Conservation (phyloP, 2,329 filamentous ascomycete genomes). For the Neurospora sp. region DNA sequence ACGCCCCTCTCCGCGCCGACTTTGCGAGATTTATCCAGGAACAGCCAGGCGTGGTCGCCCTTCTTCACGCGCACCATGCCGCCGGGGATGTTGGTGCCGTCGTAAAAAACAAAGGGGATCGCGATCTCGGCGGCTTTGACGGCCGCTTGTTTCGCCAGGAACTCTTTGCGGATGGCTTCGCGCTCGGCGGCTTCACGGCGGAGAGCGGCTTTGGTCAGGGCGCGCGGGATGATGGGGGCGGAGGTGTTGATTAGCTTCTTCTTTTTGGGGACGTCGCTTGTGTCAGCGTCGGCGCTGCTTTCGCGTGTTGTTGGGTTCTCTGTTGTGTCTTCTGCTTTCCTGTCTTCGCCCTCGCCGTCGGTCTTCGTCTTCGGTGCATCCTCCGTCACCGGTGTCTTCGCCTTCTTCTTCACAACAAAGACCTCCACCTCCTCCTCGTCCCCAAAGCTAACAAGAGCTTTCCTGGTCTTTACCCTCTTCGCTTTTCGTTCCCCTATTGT, state of each 20-base stretch:
- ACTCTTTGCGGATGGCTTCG: constrained; percentile 68
- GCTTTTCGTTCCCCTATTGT: constrained; percentile 24
- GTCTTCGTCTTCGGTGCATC: constrained; percentile 10
- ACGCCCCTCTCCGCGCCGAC: constrained; percentile 76
- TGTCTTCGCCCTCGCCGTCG: not conserved
- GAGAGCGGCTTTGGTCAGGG: constrained; percentile 52
- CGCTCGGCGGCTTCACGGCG: constrained; percentile 67
- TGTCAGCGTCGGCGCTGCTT: constrained; percentile 13
- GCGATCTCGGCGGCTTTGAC: constrained; percentile 84
- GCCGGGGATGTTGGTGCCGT: constrained; percentile 80
- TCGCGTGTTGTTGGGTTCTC: constrained; percentile 11
- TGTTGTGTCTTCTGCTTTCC: constrained; percentile 15
- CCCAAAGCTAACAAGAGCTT: constrained; percentile 49
- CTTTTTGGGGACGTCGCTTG: too few species aligned
- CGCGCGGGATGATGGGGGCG: constrained; percentile 59
- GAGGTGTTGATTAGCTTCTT: constrained; percentile 53
- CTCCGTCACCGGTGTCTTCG: constrained; percentile 40
- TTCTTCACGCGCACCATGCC: constrained; percentile 83
- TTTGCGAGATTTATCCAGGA: constrained; percentile 83
- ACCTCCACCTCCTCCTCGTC: constrained; percentile 49
- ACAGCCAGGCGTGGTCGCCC: constrained; percentile 86
- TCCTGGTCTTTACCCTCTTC: constrained; percentile 36
- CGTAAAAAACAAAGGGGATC: constrained; percentile 94
- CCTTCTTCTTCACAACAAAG: constrained; percentile 22
- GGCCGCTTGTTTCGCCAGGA: constrained; percentile 69